Evolutionary conservation across 139 green algal species (phyloP), one percentile per base, ranked within the genome.

Genomic region (Chlorella sp.): DNA sequence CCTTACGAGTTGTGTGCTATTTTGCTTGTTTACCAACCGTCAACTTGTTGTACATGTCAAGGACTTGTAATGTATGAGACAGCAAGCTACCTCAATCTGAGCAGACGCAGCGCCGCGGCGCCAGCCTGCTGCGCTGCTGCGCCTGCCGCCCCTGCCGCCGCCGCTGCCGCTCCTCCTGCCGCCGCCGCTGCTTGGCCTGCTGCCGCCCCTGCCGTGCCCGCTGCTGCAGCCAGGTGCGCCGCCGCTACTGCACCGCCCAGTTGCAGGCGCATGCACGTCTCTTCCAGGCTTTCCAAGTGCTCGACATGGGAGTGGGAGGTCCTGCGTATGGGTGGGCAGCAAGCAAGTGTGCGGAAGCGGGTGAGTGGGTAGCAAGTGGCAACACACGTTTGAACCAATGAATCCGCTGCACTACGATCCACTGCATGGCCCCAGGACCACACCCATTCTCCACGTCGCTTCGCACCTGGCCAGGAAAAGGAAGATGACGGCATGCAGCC

Each of bases 271-370:
- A 69, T 38, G 63, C 84, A 88, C 4, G 73, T 82, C 62, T 68
- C 64, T 67, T 88, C 84, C 84, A 88, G 17, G 23, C 65, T 78
- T 12, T 88, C 84, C 78, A 88, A 57, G 41, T 88, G 72, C 55
- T 80, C 84, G 4, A 41, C 63, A 36, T 88, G 75, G 4, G 67
- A 41, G 70, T 84, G 73, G 0, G 83, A 87, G 55, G 80, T 80
- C 17, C 80, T 85, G 79, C 69, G 55, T 18, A 21, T 1, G 25
- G 57, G 11, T 34, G 28, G 15, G 57, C 20, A 2, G 32, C 30
- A 18, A 26, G 41, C 9, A 25, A n/a, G n/a, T n/a, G n/a, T n/a
- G n/a, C n/a, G n/a, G n/a, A 74, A n/a, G 36, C 5, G 25, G 57
- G 11, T 34, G 28, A 1, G 57, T 36, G 15, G 32, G 55, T 21